phyloP scores from a whole-genome alignment of 2,329 filamentous ascomycete genomes.

The Periconia sp. region DNA sequence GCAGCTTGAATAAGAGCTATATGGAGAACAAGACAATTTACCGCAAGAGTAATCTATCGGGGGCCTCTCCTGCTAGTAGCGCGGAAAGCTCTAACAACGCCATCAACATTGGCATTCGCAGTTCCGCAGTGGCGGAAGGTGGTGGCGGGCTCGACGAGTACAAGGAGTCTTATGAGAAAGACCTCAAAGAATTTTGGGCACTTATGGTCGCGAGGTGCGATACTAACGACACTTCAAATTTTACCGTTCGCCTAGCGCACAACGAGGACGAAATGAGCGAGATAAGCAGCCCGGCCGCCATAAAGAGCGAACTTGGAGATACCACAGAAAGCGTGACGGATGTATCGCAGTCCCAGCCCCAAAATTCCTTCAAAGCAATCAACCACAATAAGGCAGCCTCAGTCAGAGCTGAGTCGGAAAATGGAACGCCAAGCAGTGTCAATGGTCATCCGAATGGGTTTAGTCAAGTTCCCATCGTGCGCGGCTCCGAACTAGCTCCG shows the following conservation, averaged over 20 bases:
- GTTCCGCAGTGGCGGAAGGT: slow-evolving; percentile 47
- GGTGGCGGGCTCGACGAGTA: slow-evolving; percentile 65
- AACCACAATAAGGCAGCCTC: too few relatives aligned
- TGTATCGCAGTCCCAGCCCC: neutral
- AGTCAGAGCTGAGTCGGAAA: too few relatives aligned
- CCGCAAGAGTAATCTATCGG: slow-evolving; percentile 53
- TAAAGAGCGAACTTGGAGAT: slow-evolving; percentile 39
- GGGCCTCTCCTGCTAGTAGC: slow-evolving; percentile 2
- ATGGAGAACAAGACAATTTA: too few relatives aligned
- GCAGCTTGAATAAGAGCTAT: too few relatives aligned
- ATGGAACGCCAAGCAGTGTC: too few relatives aligned
- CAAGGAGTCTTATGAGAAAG: slow-evolving; percentile 44
- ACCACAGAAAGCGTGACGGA: slow-evolving; percentile 15
- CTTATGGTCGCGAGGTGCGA: slow-evolving; percentile 36
- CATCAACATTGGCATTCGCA: slow-evolving; percentile 32
- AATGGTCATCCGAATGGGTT: too few relatives aligned
- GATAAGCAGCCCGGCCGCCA: slow-evolving; percentile 19
- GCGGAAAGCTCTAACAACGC: slow-evolving; percentile 22
- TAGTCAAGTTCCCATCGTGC: too few relatives aligned
- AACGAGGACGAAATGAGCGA: slow-evolving; percentile 13
- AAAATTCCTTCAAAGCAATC: slow-evolving; percentile 3
- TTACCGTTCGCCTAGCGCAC: too few relatives aligned
- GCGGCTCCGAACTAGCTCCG: too few relatives aligned
- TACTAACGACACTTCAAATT: too few relatives aligned
- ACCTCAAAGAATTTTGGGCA: slow-evolving; percentile 39